Base-by-base conservation (phyloP, 2,329 filamentous ascomycete species). In the Penicillium brevicompactum region DNA sequence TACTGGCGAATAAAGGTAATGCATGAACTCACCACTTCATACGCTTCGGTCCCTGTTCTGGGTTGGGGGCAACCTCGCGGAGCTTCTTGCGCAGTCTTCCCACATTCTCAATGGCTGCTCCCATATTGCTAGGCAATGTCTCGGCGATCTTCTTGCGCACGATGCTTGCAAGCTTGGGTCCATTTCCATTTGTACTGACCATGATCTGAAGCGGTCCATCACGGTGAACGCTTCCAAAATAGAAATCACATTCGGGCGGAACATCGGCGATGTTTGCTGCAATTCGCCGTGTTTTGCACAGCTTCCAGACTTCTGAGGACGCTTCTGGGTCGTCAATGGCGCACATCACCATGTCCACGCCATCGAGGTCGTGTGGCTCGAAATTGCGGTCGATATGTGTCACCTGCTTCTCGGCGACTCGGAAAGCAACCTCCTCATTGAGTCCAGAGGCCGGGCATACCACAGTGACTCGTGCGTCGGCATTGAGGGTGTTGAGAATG, bases 181-280 rank as follows among this genome's bases (percentile, higher is more conserved):
- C 94, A 71, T 96, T 97, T 49, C 94, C 94, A 72, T 97, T 99
- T 34, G 94, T 99, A 78, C 90, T 95, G 65, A 99, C 93, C 94
- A 99, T 99, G 68, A 99, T 88, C 79, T 99, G 94, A 57, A 99
- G 76, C 5, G 94, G 94, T 0, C 94, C 94, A 72, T 99, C 94
- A 48, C 94, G 88, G 76, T 99, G 91, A 38, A 97, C 88, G 71
- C 90, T 94, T 59, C 94, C 94, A 77, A 99, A 99, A 81, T 97
- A 99, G 72, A 99, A 99, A 70, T 99, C 94, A 75, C 94, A 99
- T 74, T 99, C 94, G 0, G 91, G 84, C 0, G 94, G 94, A 3
- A 99, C 94, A 71, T 99, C 94, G 63, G 94, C 94, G 63, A 99
- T 96, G 74, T 99, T 99, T 54, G 92, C 92, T 5, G 92, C 86